Evolutionary conservation across 441 rosid genomes (phyloP).

Genomic region (Aleurites moluccanus): DNA sequence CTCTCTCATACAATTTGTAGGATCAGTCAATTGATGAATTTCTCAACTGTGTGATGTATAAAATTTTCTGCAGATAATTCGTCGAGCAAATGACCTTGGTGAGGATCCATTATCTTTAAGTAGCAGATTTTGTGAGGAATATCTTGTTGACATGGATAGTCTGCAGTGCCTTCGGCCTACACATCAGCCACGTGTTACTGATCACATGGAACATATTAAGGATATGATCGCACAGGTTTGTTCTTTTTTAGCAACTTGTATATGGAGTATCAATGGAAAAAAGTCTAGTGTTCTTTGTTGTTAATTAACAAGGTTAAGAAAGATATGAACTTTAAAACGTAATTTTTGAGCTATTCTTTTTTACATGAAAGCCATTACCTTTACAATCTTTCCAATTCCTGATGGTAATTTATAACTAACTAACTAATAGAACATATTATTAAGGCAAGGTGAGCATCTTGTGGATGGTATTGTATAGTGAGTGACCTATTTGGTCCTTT

Average conservation of each 20-base stretch:
- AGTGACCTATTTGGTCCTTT: conserved; percentile 9
- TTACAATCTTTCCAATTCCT: background rate
- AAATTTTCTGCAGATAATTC: conserved; percentile 57
- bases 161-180: conserved; percentile 85
- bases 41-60: background rate
- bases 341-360: background rate
- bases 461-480: background rate
- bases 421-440: background rate
- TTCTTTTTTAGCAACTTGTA: background rate
- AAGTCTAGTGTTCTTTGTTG: background rate
- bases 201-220: conserved; percentile 73
- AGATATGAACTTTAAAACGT: background rate
- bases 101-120: conserved; percentile 65
- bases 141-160: conserved; percentile 64
- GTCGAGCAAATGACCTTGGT: conserved; percentile 60
- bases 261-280: background rate
- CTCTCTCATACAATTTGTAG: background rate
- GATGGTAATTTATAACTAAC: background rate
- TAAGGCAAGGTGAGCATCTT: background rate
- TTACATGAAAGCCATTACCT: background rate
- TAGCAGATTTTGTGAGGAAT: conserved; percentile 65
- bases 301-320: background rate
- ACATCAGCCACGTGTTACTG: conserved; percentile 77
- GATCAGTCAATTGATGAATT: background rate
- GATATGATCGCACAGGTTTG: conserved; percentile 67